Percentiles rank a stretch among this genome's conserved stretches.
Conservation (phyloP, 2,329 filamentous ascomycete genomes). For the Niveomyces coronatus region DNA sequence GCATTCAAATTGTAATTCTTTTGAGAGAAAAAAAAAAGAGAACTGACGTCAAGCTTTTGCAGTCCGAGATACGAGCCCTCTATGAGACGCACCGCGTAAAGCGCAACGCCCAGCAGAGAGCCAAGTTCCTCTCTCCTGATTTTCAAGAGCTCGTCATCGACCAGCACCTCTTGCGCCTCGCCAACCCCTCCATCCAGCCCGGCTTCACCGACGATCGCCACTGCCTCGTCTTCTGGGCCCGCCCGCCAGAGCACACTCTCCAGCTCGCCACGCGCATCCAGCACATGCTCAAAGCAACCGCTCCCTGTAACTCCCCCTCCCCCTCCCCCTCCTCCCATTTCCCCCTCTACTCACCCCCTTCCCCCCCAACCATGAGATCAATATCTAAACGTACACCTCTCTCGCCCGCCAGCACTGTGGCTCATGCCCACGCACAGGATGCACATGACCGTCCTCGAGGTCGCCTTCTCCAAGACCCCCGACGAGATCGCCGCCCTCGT, state of each 20-base stretch:
- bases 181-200: constrained; percentile 51
- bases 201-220: constrained; percentile 66
- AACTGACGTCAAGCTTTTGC: no score
- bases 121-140: constrained; percentile 56
- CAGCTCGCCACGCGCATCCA: constrained; percentile 61
- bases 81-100: constrained; percentile 66
- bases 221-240: constrained; percentile 81
- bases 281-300: constrained; percentile 47
- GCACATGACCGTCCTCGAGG: constrained; percentile 77
- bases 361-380: constrained; percentile 62
- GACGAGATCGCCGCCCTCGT: constrained; percentile 57
- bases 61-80: constrained; percentile 58
- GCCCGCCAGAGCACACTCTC: constrained; percentile 64
- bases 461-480: constrained; percentile 68
- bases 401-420: constrained; percentile 55
- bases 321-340: not conserved
- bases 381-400: constrained; percentile 47
- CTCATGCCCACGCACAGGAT: constrained; percentile 69
- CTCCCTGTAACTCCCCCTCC: constrained; percentile 47
- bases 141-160: constrained; percentile 69
- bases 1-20: no score
- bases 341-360: not conserved
- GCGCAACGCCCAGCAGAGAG: constrained; percentile 66
- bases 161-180: constrained; percentile 60
- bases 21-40: no score